Percentiles rank a stretch among this genome's conserved stretches.
Conservation (phyloP, 2,329 filamentous ascomycete species). For the Colletotrichum tanaceti region DNA sequence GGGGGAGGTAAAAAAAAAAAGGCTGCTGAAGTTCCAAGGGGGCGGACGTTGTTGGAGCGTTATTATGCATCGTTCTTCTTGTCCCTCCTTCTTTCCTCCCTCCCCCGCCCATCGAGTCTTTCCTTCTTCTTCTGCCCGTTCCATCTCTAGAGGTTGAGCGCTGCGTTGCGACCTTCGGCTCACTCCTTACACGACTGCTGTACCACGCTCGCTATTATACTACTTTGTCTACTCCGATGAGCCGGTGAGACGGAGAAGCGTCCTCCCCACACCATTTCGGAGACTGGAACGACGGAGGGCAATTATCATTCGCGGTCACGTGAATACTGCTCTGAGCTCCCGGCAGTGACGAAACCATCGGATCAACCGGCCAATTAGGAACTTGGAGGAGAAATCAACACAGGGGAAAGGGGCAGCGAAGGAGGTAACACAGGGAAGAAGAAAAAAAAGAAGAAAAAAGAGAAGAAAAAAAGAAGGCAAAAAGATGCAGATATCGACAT, state of each 20-base stretch:
- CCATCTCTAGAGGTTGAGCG: constrained; percentile 3
- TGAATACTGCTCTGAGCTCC: not conserved
- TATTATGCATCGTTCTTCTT: not conserved
- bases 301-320: not conserved
- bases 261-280: not conserved
- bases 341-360: not conserved
- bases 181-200: not conserved
- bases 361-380: not conserved
- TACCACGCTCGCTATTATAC: constrained; percentile 24
- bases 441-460: not conserved
- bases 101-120: not conserved
- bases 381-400: not conserved
- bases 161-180: constrained; percentile 1
- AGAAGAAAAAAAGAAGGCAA: not conserved
- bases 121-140: not conserved
- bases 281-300: not conserved
- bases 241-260: constrained; percentile 8
- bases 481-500: constrained; percentile 14
- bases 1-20: no score
- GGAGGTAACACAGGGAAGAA: not conserved
- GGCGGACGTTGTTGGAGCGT: constrained; percentile 15
- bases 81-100: not conserved
- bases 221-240: not conserved
- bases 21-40: constrained; percentile 4
- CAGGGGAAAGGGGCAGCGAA: no score